Base-by-base conservation (phyloP, 2,329 filamentous ascomycete genomes). In the Scytalidium sp. region DNA sequence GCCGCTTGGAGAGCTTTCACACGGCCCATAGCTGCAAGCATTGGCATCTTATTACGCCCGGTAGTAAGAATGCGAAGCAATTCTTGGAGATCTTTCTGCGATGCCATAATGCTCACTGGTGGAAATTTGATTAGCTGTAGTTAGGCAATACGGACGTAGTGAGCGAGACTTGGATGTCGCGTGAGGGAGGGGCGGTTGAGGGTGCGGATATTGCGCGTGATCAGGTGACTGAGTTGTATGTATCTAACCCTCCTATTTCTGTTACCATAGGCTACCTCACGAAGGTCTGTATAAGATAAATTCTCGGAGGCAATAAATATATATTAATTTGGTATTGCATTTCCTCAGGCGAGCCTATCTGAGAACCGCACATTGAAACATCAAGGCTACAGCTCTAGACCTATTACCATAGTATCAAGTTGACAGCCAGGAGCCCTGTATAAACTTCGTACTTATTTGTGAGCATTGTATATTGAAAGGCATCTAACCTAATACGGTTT, bases 81-180 rank as follows among this genome's bases (percentile, higher is more conserved):
- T 60, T 83, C 81, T 57, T 84, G 80, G 19, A 85, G 66, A 56
- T 85, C 81, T 52, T 79, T 74, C 54, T 82, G 78, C 1, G 75
- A 71, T 7, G 78, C 72, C 79, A 83, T 82, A 5, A 29, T 50
- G 13, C n/a, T 8, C 5, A 15, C 13, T 36, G 17, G 15, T 36
- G 32, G 15, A 36, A 5, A n/a, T 5, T n/a, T 9, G 15, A 7
- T n/a, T 36, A 36, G 15, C 5, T 36, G 32, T 15, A 15, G 32
- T 8, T 15, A 36, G 32, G 7, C 8, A 8, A 7, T 29, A 8
- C 8, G 25, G 25, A 29, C 25, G 13, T 10, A 6, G 32, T 15
- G 5, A 36, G 5, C 6, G n/a, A n/a, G n/a, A n/a, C n/a, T 36
- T 15, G 32, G 32, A 4, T 15, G 32, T 36, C 32, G 32, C 32